phyloP scores from a whole-genome alignment of 148 eudicot genomes.

The Gaultheria prostrata region DNA sequence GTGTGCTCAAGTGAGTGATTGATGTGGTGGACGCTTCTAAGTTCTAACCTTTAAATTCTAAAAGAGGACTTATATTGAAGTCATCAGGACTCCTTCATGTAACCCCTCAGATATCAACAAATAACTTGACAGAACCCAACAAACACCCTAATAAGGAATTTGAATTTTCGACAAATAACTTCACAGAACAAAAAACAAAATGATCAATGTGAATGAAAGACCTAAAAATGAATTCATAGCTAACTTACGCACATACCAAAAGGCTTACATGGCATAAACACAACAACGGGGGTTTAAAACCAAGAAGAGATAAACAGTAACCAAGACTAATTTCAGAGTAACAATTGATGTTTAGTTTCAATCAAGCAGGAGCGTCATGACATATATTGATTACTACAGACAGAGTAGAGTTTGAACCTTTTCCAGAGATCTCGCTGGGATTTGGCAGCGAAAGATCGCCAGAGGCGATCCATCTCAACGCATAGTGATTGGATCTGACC shows the following conservation, averaged over 20 bases:
- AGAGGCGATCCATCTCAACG: constrained; percentile 70
- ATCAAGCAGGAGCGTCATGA: background rate
- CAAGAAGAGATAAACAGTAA: background rate
- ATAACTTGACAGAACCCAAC: background rate
- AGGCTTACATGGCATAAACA: background rate
- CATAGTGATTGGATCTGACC: constrained; percentile 66
- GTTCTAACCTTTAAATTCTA: background rate
- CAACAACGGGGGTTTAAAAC: background rate
- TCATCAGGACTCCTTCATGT: background rate
- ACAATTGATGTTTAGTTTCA: background rate
- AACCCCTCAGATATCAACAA: background rate
- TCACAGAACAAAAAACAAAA: background rate
- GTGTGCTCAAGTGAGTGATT: background rate
- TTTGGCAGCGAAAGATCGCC: constrained; percentile 77
- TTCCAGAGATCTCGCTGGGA: constrained; percentile 93
- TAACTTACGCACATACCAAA: background rate
- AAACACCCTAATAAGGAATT: background rate
- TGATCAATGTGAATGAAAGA: background rate
- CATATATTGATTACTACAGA: background rate
- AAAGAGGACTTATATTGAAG: background rate
- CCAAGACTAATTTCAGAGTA: background rate
- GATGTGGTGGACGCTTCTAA: background rate
- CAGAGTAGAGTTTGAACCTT: constrained; percentile 35
- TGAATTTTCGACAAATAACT: background rate
- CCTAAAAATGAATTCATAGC: background rate